A percentile compares a stretch with the other conserved stretches of the same genome.
These are phyloP conservation scores for Schizophyllum commune DNA, from an alignment of 1,284 basidiomycete genomes.

Conservation along the genomic window DNA sequence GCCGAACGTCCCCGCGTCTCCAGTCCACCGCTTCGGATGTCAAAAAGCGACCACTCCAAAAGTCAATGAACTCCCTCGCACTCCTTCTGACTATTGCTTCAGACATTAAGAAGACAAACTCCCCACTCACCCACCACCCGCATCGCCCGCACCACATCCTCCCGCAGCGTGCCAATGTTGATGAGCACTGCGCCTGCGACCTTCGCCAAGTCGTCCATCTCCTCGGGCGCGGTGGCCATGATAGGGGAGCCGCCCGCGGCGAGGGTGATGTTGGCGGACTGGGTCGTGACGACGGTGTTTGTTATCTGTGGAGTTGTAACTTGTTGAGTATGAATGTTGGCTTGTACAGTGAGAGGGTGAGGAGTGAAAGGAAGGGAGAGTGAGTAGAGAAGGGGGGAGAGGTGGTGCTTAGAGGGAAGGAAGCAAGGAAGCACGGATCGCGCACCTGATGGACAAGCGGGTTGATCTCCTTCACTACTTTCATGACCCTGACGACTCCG, in stretches of 20 bases:
- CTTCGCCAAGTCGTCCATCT: slow-evolving; percentile 75
- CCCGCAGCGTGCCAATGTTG: slow-evolving; percentile 83
- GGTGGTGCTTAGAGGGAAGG: neutral
- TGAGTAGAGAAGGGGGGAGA: neutral
- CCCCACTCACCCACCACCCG: slow-evolving; percentile 53
- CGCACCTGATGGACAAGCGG: slow-evolving; percentile 80
- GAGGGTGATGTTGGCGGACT: slow-evolving; percentile 89
- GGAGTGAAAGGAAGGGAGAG: neutral
- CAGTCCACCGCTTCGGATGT: too few species aligned
- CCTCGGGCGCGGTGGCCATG: slow-evolving; percentile 81
- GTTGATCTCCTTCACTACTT: slow-evolving; percentile 39
- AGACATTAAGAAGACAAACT: too few species aligned
- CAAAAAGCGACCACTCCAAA: too few species aligned
- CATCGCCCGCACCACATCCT: slow-evolving; percentile 68
- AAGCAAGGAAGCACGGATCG: neutral
- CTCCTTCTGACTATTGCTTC: too few species aligned
- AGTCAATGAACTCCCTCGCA: too few species aligned
- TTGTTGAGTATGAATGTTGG: too few species aligned
- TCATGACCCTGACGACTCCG: slow-evolving; percentile 34
- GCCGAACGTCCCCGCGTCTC: too few species aligned
- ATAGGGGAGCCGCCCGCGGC: slow-evolving; percentile 89
- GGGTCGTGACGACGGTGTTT: slow-evolving; percentile 84
- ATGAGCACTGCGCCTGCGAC: slow-evolving; percentile 71
- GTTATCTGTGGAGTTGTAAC: slow-evolving; percentile 57
- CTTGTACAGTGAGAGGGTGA: too few species aligned